phyloP scores from a whole-genome alignment of 2,329 filamentous ascomycete genomes.

The Annulohypoxylon truncatum region DNA sequence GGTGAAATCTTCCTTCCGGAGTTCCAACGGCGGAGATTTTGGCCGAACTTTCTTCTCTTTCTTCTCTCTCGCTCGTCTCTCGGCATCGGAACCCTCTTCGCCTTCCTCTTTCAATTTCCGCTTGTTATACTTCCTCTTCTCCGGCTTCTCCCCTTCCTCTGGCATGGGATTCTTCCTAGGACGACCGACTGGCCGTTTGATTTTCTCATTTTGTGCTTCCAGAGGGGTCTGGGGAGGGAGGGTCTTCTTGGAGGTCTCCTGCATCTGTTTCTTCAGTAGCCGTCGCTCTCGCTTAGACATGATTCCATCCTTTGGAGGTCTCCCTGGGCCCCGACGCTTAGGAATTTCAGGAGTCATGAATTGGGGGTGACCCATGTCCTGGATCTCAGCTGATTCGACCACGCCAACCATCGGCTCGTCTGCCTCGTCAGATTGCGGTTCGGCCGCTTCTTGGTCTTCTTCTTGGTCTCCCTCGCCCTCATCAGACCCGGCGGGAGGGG shows the following conservation, averaged over 20 bases:
- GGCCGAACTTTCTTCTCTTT: conserved; percentile 69
- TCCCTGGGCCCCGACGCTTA: conserved; percentile 80
- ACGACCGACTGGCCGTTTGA: conserved; percentile 74
- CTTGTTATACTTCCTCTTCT: conserved; percentile 75
- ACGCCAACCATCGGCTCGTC: conserved; percentile 40
- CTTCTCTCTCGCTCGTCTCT: conserved; percentile 67
- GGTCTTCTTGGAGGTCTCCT: conserved; percentile 65
- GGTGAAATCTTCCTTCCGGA: conserved; percentile 66
- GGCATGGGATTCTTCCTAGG: conserved; percentile 72
- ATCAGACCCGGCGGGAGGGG: conserved; percentile 50
- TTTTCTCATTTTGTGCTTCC: conserved; percentile 55
- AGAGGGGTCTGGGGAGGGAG: conserved; percentile 60
- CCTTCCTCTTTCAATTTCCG: conserved; percentile 69
- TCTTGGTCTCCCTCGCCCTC: conserved; percentile 57
- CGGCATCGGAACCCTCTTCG: conserved; percentile 66
- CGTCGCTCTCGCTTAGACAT: conserved; percentile 83
- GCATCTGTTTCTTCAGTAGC: conserved; percentile 69
- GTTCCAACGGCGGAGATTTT: conserved; percentile 69
- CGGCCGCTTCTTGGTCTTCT: conserved; percentile 44
- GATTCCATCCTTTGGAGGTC: conserved; percentile 84
- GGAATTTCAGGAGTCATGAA: conserved; percentile 60
- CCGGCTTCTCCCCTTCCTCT: conserved; percentile 66
- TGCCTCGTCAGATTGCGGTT: conserved; percentile 42
- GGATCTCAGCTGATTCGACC: conserved; percentile 24
- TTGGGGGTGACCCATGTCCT: conserved; percentile 43